phyloP scores from a whole-genome alignment of 768 basidiomycete genomes.

The Lentinula guzmanii region DNA sequence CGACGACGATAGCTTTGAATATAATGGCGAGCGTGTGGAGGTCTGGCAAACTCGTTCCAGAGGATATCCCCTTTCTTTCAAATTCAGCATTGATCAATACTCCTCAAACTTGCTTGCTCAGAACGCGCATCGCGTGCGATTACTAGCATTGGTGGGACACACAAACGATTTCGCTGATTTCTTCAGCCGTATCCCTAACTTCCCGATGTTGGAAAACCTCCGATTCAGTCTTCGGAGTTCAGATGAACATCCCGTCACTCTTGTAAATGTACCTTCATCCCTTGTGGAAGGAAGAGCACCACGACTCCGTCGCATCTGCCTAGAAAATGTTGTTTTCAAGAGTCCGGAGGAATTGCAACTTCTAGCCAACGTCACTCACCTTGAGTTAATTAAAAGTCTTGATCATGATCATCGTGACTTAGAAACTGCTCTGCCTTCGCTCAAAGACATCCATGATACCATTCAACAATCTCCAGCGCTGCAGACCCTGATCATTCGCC shows the following conservation, averaged over 20 bases:
- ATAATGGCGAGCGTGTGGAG: background rate
- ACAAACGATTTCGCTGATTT: background rate
- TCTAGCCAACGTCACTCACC: background rate
- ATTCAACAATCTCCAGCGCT: background rate
- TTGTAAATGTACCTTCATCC: background rate
- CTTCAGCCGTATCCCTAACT: background rate
- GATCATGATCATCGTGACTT: background rate
- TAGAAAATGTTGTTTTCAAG: background rate
- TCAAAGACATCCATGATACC: background rate
- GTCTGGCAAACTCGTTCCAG: background rate
- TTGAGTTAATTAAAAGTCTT: background rate
- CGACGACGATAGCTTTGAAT: background rate
- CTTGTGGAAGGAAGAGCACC: slow-evolving; percentile 1
- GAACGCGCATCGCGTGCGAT: background rate
- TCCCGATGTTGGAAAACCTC: background rate
- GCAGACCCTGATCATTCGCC: background rate
- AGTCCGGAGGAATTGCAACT: background rate
- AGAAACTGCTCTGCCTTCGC: background rate
- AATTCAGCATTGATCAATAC: background rate
- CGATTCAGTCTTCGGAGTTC: background rate
- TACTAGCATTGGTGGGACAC: background rate
- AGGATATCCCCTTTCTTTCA: background rate
- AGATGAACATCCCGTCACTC: background rate
- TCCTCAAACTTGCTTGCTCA: background rate
- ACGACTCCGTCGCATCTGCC: background rate